A percentile compares a stretch with the other conserved stretches of the same genome.
Evolutionary conservation across 2,329 filamentous ascomycete genomes (phyloP).

Genomic region (Fusarium sp.): DNA sequence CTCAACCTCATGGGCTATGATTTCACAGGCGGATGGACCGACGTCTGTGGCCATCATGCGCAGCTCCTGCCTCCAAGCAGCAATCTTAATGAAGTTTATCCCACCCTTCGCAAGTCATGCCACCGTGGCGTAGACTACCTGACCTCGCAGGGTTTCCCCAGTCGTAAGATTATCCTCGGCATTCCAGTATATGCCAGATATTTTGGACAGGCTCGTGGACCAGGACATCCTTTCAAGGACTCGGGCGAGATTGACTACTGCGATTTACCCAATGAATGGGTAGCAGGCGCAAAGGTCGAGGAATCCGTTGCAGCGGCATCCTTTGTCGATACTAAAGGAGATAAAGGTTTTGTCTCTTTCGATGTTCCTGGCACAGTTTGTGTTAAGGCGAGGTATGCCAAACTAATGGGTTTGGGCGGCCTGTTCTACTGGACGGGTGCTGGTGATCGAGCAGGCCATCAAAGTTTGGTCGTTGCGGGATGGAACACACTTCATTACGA

Average conservation of each 20-base stretch:
- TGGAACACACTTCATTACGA: slow-evolving; percentile 56
- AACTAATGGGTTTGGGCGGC: slow-evolving; percentile 62
- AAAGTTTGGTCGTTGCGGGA: slow-evolving; percentile 68
- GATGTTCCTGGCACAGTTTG: slow-evolving; percentile 68
- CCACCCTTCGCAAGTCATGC: slow-evolving; percentile 53
- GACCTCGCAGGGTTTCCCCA: slow-evolving; percentile 60
- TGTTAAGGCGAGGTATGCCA: slow-evolving; percentile 68
- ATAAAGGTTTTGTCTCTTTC: slow-evolving; percentile 67
- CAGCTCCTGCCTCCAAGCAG: slow-evolving; percentile 60
- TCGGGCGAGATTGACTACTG: slow-evolving; percentile 67
- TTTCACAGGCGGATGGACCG: slow-evolving; percentile 69
- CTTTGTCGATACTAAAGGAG: slow-evolving; percentile 54
- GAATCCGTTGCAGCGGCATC: slow-evolving; percentile 63
- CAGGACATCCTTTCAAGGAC: slow-evolving; percentile 60
- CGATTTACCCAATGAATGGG: slow-evolving; percentile 65
- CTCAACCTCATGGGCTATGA: slow-evolving; percentile 77
- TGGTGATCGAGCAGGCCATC: slow-evolving; percentile 60
- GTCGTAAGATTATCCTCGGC: slow-evolving; percentile 67
- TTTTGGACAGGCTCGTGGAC: slow-evolving; percentile 61
- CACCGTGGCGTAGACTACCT: slow-evolving; percentile 65
- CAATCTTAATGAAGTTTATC: slow-evolving; percentile 34
- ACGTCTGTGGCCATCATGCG: slow-evolving; percentile 69
- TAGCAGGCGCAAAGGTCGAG: slow-evolving; percentile 54
- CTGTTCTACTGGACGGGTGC: slow-evolving; percentile 75
- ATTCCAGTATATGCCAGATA: slow-evolving; percentile 70